Base-by-base conservation (phyloP, 495 filamentous ascomycete genomes). In the Patellaria atrata region DNA sequence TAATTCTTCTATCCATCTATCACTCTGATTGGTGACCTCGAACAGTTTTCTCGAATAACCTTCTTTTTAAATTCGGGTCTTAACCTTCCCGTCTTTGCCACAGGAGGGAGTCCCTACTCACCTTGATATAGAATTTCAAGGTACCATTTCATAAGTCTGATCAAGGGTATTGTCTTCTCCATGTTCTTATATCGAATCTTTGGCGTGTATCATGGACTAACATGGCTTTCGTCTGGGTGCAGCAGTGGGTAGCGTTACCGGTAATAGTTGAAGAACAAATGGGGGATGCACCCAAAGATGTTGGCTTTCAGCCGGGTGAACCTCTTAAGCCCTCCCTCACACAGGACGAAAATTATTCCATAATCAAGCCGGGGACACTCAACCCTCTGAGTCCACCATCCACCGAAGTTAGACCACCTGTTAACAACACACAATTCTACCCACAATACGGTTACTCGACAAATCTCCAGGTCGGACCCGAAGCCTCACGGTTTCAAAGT, bases 171-270 rank as follows among this genome's bases (percentile, higher is more conserved):
- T 9, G 27, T 3, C 17, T 22, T 15, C 13, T 5, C 19, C 12
- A 10, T 22, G 27, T 25, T 38, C 33, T 37, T 22, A 39, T 41
- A 5, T 22, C 12, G 23, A 11, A 27, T 22, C 35, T 40, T 18
- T 27, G 15, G n/a, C 6, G 1, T 39, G 22, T 39, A 44, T 30
- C 23, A 51, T 54, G 41, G 44, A 31, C 51, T 54, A 35, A 62
- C 52, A 62, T 60, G 59, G 55, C 41, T 36, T 45, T 59, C 32
- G 34, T 61, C 36, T 61, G 58, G 59, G 48, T 62, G 37, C 59
- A 58, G 44, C 58, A 62, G 51, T 62, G 58, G 56, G 41, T 56
- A 22, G 57, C 57, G 14, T 40, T 62, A 31, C 58, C 58, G 9
- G 45, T 62, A 22, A 47, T 62, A 33, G 41, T 55, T 28, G 59